Evolutionary conservation across 768 basidiomycete genomes (phyloP), one percentile per base, ranked within the genome.

Genomic region (Russula lepida): DNA sequence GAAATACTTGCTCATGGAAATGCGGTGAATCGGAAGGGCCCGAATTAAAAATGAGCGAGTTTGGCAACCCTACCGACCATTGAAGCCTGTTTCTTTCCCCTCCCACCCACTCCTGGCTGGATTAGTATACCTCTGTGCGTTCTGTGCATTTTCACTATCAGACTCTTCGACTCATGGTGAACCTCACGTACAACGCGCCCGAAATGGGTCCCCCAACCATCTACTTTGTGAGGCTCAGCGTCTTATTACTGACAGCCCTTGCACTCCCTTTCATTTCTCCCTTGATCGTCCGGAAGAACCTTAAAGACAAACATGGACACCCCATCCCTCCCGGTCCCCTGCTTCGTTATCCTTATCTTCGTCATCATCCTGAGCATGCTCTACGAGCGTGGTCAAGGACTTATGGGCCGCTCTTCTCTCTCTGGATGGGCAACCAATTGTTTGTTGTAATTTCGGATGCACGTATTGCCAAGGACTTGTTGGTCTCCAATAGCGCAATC

Each of bases 381-480:
- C 70, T 80, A 15, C 72, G 76, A 57, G 64, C 67, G 33, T 80
- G 79, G 79, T 73, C 75, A 2, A 74, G 74, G 58, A 72, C 72
- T 56, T 80, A 72, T 58, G 79, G 79, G 0, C 68, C 76, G 0
- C 55, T 80, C 7, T 80, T 75, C 63, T 79, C 79, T 7, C 60
- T 80, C 54, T 77, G 74, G 73, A 71, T 81, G 25, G 79, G 79
- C 21, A 74, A 77, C 62, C 79, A 79, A 61, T 74, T 78, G 25
- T 76, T 79, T 62, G 72, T 81, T 50, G 70, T 78, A 49, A 59
- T 81, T 37, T 79, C 78, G 6, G 77, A 78, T 64, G 73, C 78
- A 6, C 69, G 71, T 21, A 72, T 79, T 17, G 78, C 73, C 0
- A 75, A 75, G 52, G 79, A 79, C 58, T 69, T 80, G 33, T 68